Conservation (phyloP, 2,329 filamentous ascomycete genomes). For the Bertia moriformis region DNA sequence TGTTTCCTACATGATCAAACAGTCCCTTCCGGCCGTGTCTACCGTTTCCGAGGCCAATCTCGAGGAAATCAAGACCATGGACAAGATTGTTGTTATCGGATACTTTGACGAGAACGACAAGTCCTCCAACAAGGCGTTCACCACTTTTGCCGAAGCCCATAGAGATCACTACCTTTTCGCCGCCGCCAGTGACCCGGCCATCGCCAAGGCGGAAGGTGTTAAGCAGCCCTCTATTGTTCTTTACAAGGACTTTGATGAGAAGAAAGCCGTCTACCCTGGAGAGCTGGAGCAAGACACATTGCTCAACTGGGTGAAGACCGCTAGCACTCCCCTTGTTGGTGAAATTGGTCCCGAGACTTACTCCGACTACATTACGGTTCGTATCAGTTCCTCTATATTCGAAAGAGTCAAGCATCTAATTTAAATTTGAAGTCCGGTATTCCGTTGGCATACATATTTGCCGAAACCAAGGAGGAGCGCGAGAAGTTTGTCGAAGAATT, state of each 20-base stretch:
- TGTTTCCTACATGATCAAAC: slow-evolving; percentile 91
- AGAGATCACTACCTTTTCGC: slow-evolving; percentile 19
- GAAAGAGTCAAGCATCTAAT: neutral
- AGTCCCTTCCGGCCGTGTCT: slow-evolving; percentile 46
- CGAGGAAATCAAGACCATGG: slow-evolving; percentile 11
- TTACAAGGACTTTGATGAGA: slow-evolving; percentile 97
- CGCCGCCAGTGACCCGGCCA: slow-evolving; percentile 6
- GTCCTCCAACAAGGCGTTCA: slow-evolving; percentile 7
- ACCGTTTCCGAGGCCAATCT: slow-evolving; percentile 8
- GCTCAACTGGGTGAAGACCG: slow-evolving; percentile 66
- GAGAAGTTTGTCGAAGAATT: slow-evolving; percentile 61
- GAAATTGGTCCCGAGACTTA: slow-evolving; percentile 97
- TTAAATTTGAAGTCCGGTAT: slow-evolving; percentile 48
- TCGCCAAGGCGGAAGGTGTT: slow-evolving; percentile 26
- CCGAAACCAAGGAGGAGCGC: slow-evolving; percentile 82
- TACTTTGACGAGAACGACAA: slow-evolving; percentile 10
- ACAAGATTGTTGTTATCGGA: slow-evolving; percentile 16
- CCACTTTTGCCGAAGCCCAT: slow-evolving; percentile 11
- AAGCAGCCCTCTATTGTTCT: slow-evolving; percentile 76
- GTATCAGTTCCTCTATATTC: neutral
- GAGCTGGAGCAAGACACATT: slow-evolving; percentile 73
- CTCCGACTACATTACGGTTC: slow-evolving; percentile 63
- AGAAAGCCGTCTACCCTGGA: slow-evolving; percentile 71
- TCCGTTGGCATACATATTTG: slow-evolving; percentile 94
- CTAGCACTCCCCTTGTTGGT: slow-evolving; percentile 79